A percentile compares a stretch with the other conserved stretches of the same genome.
These are phyloP conservation scores for Ceratocystis ficicola DNA, from an alignment of 2,329 filamentous ascomycete genomes.

Conservation along the genomic window DNA sequence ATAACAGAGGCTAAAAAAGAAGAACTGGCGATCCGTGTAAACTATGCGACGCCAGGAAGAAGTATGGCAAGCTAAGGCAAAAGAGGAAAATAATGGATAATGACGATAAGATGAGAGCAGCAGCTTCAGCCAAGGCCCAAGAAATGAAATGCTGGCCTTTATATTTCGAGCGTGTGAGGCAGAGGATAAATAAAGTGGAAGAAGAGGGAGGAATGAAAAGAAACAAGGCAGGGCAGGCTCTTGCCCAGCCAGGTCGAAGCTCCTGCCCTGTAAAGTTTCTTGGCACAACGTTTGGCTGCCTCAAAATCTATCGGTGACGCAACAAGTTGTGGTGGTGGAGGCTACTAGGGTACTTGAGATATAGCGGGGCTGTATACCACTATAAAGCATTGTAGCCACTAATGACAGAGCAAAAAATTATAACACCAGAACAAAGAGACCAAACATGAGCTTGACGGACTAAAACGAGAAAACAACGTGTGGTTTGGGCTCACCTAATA, in stretches of 20 bases:
- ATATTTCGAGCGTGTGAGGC: neutral
- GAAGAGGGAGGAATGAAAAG: neutral
- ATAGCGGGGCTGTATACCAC: no score
- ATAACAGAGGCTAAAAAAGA: neutral
- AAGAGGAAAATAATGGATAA: constrained; percentile 8
- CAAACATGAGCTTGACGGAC: neutral
- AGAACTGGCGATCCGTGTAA: neutral
- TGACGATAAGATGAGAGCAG: neutral
- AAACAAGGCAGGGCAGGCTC: constrained; percentile 1
- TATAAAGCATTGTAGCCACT: no score
- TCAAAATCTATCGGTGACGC: neutral
- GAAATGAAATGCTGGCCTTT: constrained; percentile 12
- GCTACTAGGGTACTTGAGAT: neutral
- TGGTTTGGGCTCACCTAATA: neutral
- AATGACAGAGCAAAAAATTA: neutral
- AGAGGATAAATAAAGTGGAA: neutral
- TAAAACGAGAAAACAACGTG: neutral
- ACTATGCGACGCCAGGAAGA: constrained; percentile 3
- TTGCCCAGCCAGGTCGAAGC: neutral
- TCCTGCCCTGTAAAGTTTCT: neutral
- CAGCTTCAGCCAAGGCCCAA: neutral
- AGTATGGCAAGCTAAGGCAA: neutral
- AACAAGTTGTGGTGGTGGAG: neutral
- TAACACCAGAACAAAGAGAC: neutral
- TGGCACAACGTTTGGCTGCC: neutral